These are phyloP conservation scores for Pelargonium australe DNA, from an alignment of 441 rosid species.

Conservation along the genomic window DNA sequence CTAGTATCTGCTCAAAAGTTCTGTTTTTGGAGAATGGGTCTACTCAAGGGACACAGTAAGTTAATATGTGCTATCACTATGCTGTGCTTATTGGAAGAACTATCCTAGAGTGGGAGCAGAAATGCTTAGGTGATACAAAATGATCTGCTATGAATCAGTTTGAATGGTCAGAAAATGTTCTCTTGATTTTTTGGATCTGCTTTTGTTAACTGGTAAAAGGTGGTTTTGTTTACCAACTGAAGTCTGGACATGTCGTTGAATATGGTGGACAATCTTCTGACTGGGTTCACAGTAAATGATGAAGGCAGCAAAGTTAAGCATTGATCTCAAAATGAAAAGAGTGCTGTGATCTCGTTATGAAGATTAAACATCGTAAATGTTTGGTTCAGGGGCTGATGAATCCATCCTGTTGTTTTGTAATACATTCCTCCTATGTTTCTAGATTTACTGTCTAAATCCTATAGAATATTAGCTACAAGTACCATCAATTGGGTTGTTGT, in stretches of 20 bases:
- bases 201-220: background rate
- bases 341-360: conserved; percentile 7
- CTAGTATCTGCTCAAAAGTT: conserved; percentile 10
- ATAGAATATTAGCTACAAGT: background rate
- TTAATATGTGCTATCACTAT: background rate
- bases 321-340: conserved; percentile 14
- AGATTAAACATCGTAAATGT: background rate
- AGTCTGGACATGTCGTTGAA: background rate
- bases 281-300: conserved; percentile 18
- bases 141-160: conserved; percentile 6
- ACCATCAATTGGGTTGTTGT: background rate
- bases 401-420: background rate
- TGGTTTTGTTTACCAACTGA: conserved; percentile 11
- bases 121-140: background rate
- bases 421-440: background rate
- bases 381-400: background rate
- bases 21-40: background rate
- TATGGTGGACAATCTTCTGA: conserved; percentile 14
- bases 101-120: conserved; percentile 3
- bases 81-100: background rate
- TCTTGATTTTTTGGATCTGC: conserved; percentile 9
- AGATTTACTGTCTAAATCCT: background rate
- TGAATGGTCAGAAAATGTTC: conserved; percentile 15
- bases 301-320: conserved; percentile 15
- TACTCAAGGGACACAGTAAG: conserved; percentile 4